These are phyloP conservation scores for Sphagnum fallax DNA, from an alignment of 228 moss, liverwort and hornwort species.

Conservation along the genomic window DNA sequence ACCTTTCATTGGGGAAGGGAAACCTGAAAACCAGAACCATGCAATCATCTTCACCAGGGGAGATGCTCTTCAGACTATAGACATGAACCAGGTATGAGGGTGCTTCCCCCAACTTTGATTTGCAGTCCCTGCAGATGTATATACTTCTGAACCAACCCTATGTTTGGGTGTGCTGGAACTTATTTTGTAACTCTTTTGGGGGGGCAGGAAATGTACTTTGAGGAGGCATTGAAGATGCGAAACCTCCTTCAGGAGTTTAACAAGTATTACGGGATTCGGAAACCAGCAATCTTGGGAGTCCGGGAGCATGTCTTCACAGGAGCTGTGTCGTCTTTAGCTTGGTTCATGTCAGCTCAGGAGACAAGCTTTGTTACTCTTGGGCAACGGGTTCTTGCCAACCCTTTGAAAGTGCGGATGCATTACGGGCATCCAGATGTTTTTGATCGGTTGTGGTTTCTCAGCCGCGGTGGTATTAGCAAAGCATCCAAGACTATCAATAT, in stretches of 20 bases:
- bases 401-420: conserved; percentile 97
- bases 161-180: not conserved
- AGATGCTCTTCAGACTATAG: conserved; percentile 96
- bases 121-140: not conserved
- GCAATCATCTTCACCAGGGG: conserved; percentile 95
- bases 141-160: not conserved
- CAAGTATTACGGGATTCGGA: conserved; percentile 55
- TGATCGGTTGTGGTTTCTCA: conserved; percentile 91
- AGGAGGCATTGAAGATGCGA: conserved; percentile 94
- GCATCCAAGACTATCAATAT: conserved; percentile 95
- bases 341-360: conserved; percentile 99
- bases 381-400: conserved; percentile 92
- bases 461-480: conserved; percentile 94
- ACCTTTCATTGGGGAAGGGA: conserved; percentile 84
- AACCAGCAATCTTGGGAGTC: conserved; percentile 91
- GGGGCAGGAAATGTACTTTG: conserved; percentile 85
- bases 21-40: conserved; percentile 99
- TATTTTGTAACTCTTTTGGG: not conserved
- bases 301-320: conserved; percentile 98
- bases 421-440: conserved; percentile 99
- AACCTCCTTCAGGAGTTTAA: conserved; percentile 93
- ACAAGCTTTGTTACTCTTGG: conserved; percentile 97
- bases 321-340: conserved; percentile 91
- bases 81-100: conserved; percentile 87
- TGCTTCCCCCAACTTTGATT: not conserved